phyloP scores from a whole-genome alignment of 2,329 filamentous ascomycete species.

The Ilyonectria sp. region DNA sequence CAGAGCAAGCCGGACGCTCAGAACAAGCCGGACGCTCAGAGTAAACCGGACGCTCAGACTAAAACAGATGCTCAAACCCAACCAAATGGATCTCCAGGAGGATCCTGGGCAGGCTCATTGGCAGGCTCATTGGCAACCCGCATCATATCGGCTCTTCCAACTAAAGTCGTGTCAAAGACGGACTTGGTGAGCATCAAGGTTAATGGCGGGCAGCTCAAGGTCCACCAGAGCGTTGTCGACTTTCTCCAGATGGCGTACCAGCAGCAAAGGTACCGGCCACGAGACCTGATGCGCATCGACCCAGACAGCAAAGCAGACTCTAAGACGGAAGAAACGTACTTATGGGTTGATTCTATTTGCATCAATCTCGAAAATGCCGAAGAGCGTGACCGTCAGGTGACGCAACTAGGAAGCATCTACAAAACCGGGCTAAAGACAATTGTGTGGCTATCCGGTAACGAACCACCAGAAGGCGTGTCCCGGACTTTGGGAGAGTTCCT shows the following conservation, averaged over 20 bases:
- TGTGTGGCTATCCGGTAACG: not conserved
- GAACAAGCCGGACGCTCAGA: no score
- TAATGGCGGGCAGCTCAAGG: not conserved
- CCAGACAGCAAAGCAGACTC: not conserved
- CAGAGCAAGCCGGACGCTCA: no score
- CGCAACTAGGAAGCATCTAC: slow-evolving; percentile 1
- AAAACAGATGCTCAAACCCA: not conserved
- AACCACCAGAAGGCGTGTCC: not conserved
- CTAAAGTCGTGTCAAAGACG: not conserved
- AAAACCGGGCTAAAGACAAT: not conserved
- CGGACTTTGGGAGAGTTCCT: not conserved
- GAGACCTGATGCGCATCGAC: not conserved
- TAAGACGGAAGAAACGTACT: not conserved
- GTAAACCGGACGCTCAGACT: not conserved
- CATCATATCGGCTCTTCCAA: not conserved
- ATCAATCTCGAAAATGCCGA: not conserved
- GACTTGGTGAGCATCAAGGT: not conserved
- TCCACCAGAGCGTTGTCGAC: slow-evolving; percentile 1
- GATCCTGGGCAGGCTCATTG: not conserved
- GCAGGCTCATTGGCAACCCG: not conserved
- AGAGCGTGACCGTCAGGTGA: not conserved
- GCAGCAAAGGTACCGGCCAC: not conserved
- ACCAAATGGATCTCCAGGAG: not conserved
- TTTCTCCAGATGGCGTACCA: slow-evolving; percentile 13
- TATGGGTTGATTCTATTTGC: slow-evolving; percentile 11